Evolutionary conservation across 2,329 filamentous ascomycete species (phyloP), one percentile per base, ranked within the genome.

Genomic region (Penicillium janthinellum): DNA sequence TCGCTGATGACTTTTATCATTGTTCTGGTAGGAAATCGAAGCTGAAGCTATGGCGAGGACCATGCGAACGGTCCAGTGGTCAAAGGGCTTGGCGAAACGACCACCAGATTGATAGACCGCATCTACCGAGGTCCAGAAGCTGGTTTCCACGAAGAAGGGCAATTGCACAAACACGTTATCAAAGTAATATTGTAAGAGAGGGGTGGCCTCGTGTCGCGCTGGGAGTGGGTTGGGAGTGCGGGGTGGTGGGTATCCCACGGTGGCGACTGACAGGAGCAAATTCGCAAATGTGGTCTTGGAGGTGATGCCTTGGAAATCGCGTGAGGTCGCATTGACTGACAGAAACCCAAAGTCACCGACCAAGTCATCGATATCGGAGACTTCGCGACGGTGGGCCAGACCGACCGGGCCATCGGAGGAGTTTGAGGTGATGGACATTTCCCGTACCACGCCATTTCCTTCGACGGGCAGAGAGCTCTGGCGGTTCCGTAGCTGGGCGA

Each of bases 341-440:
- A 97, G 79, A 70, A 92, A 94, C 56, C 93, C 93, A 81, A 98
- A 96, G 71, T 96, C 93, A 0, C 93, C 96, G 22, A 97, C 91
- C 2, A 98, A 81, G 55, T 95, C 89, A 76, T 97, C 94, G 56
- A 97, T 92, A 73, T 96, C 91, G 0, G 88, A 90, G 48, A 90
- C 90, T 74, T 97, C 94, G 64, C 82, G 85, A 22, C 81, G 77
- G 57, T 83, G 79, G 20, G 80, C 78, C 10, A 80, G 60, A 20
- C 70, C 66, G 22, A 71, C 62, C 8, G 67, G 58, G 37, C 66
- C 70, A 41, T 65, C 61, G 12, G 70, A 70, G 5, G 72, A 68
- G 47, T 67, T 67, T 1, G 74, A 73, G 10, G 75, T 76, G 57
- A 76, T 75, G 28, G 75, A 77, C 61, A 71, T 71, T 59, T 76